Evolutionary conservation across 2,329 filamentous ascomycete genomes (phyloP).

Genomic region (Aspergillus caelatus): DNA sequence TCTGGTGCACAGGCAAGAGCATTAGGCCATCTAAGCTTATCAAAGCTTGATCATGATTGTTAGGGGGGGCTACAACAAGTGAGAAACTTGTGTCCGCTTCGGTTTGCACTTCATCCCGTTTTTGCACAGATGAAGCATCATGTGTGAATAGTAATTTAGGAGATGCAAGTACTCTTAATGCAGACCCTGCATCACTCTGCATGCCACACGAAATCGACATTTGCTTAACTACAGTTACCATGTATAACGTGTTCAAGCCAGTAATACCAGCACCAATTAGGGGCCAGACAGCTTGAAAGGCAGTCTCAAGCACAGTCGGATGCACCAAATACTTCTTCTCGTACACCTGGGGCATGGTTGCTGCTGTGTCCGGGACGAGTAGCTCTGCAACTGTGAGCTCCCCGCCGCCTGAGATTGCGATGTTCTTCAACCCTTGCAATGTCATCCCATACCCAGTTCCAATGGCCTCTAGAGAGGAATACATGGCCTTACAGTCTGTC

Average conservation of each 20-base stretch:
- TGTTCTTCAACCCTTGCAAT: not conserved
- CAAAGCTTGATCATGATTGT: not conserved
- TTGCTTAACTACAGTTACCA: not conserved
- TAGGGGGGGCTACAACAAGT: not conserved
- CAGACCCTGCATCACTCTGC: not conserved
- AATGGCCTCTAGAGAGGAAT: not conserved
- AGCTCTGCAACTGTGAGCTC: not conserved
- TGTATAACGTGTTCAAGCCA: not conserved
- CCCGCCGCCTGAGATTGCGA: not conserved
- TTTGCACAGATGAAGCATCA: not conserved
- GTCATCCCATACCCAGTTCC: not conserved
- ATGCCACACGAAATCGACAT: not conserved
- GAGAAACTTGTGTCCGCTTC: not conserved
- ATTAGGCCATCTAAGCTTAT: not conserved
- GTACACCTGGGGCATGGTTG: not conserved
- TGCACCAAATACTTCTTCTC: not conserved
- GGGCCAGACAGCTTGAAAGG: not conserved
- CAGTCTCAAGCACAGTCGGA: not conserved
- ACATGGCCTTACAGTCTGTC: not conserved
- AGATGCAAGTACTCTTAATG: not conserved
- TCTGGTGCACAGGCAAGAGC: not conserved
- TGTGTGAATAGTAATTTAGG: not conserved
- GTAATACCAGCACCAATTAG: not conserved
- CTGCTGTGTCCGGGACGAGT: not conserved
- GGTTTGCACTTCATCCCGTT: not conserved